Percentiles rank a stretch among this genome's conserved stretches.
phyloP scores from a whole-genome alignment of 2,329 filamentous ascomycete genomes.

The Aspergillus fischeri region DNA sequence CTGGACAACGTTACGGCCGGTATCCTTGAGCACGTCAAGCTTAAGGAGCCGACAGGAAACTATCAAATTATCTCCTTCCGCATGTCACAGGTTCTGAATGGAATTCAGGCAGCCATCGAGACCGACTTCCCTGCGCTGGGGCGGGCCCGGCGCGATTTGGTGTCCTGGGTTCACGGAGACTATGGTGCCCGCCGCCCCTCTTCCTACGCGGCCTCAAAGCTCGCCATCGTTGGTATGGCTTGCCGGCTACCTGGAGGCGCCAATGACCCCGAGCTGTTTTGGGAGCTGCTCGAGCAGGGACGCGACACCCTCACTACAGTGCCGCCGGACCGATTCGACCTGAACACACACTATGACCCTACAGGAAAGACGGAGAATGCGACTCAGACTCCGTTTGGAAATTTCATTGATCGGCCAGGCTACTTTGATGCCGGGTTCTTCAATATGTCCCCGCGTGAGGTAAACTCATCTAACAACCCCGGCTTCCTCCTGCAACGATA shows the following conservation, averaged over 20 bases:
- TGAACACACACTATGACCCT: conserved; percentile 30
- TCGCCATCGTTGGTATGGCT: conserved; percentile 25
- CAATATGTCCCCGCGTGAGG: conserved; percentile 59
- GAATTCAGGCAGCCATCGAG: not conserved
- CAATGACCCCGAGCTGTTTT: conserved; percentile 26
- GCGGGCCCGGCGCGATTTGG: not conserved
- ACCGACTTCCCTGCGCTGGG: not conserved
- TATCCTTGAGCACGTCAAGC: conserved; percentile 1
- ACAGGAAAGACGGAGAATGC: conserved; percentile 31
- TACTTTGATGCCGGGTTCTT: conserved; percentile 40
- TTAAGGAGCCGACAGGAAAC: not conserved
- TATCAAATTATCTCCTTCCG: conserved; percentile 5
- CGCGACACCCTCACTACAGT: conserved; percentile 28
- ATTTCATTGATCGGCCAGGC: conserved; percentile 36
- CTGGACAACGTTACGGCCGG: conserved; percentile 6
- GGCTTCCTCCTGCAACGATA: not conserved
- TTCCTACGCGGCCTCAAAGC: conserved; percentile 15
- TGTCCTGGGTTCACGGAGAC: conserved; percentile 3
- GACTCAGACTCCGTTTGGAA: conserved; percentile 30
- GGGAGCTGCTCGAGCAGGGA: conserved; percentile 33
- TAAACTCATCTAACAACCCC: not conserved
- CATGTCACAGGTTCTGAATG: conserved; percentile 7
- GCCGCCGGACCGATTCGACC: conserved; percentile 32
- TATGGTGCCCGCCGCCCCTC: conserved; percentile 2
- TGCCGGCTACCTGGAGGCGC: conserved; percentile 20